Conservation (phyloP, 768 basidiomycete species). For the Pisolithus microcarpus region DNA sequence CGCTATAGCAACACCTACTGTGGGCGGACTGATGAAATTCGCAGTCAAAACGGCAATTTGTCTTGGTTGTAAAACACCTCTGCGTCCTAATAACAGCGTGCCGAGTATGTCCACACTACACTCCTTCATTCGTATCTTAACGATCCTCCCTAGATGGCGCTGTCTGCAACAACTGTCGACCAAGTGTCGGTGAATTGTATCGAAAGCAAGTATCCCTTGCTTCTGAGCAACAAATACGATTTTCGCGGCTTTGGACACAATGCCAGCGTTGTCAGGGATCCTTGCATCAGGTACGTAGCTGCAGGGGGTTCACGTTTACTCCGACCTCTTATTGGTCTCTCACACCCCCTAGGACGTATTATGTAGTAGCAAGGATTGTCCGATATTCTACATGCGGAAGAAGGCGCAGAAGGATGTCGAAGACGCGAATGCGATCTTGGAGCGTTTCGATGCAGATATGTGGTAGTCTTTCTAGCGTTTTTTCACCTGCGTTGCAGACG, state of each 20-base stretch:
- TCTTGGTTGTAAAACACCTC: constrained; percentile 88
- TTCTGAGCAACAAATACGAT: constrained; percentile 81
- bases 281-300: constrained; percentile 85
- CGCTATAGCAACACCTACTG: constrained; percentile 91
- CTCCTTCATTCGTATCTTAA: neutral
- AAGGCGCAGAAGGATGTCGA: constrained; percentile 98
- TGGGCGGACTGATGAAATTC: constrained; percentile 98
- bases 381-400: constrained; percentile 98
- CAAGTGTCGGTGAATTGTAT: constrained; percentile 82
- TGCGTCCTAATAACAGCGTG: constrained; percentile 71
- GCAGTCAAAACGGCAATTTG: constrained; percentile 95
- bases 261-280: constrained; percentile 99
- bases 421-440: constrained; percentile 68
- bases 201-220: constrained; percentile 77
- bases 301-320: neutral
- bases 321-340: neutral
- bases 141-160: constrained; percentile 59
- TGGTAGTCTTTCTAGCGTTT: constrained; percentile 40
- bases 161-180: constrained; percentile 89
- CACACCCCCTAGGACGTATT: constrained; percentile 74
- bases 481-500: neutral
- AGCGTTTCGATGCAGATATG: constrained; percentile 73
- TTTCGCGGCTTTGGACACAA: constrained; percentile 95
- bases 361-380: constrained; percentile 95
- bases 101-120: constrained; percentile 39